Percentiles rank a stretch among this genome's conserved stretches.
phyloP scores from a whole-genome alignment of 495 filamentous ascomycete genomes.

The Cercophora sp. region DNA sequence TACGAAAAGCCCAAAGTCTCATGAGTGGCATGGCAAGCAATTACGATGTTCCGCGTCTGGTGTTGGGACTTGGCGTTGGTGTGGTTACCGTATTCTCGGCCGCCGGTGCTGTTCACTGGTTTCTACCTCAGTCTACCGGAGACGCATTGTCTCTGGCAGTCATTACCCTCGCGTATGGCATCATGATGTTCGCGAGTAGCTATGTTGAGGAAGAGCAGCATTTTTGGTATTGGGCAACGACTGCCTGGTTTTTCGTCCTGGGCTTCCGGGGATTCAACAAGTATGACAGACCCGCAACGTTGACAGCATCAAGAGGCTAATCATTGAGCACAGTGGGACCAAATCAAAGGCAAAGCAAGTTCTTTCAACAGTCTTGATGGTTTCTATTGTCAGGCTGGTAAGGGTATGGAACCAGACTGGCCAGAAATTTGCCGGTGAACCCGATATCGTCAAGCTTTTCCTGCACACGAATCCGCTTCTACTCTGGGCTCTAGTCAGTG shows the following conservation, averaged over 20 bases:
- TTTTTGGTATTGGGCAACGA: slow-evolving; percentile 92
- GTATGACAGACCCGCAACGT: not conserved
- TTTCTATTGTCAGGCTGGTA: slow-evolving; percentile 57
- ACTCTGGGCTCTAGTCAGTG: slow-evolving; percentile 71
- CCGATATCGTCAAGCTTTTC: slow-evolving; percentile 73
- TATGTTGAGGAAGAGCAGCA: slow-evolving; percentile 98
- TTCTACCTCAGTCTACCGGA: not conserved
- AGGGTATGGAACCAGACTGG: slow-evolving; percentile 94
- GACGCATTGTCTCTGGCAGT: slow-evolving; percentile 27
- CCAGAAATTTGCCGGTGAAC: slow-evolving; percentile 84
- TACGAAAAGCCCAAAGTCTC: slow-evolving; percentile 61
- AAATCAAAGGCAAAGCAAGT: slow-evolving; percentile 8
- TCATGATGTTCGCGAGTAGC: slow-evolving; percentile 96
- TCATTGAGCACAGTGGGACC: slow-evolving; percentile 6
- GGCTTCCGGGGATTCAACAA: slow-evolving; percentile 46
- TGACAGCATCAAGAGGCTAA: not conserved
- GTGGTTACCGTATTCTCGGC: slow-evolving; percentile 22
- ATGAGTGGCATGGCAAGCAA: slow-evolving; percentile 89
- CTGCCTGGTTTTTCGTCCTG: slow-evolving; percentile 70
- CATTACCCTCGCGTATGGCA: slow-evolving; percentile 58
- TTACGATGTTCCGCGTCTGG: slow-evolving; percentile 61
- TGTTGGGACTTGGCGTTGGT: slow-evolving; percentile 30
- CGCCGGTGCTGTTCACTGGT: slow-evolving; percentile 15
- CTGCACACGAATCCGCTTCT: slow-evolving; percentile 55
- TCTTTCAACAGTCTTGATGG: slow-evolving; percentile 21